Percentiles rank a stretch among this genome's conserved stretches.
Evolutionary conservation across 78 protist species (phyloP).

Genomic region (Speleostelium caveatum): DNA sequence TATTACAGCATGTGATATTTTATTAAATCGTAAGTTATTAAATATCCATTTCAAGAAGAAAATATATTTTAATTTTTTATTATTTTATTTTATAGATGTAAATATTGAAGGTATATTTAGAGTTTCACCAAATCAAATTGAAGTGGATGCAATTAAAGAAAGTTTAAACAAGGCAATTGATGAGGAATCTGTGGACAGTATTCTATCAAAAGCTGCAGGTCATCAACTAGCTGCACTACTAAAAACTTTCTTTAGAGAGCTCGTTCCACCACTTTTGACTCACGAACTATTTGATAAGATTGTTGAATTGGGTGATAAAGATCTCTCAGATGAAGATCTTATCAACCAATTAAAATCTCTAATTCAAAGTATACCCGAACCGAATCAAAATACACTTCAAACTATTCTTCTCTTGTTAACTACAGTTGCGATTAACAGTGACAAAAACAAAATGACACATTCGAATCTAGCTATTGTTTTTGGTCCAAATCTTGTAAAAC

Average conservation of each 20-base stretch:
- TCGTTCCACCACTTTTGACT: slow-evolving; percentile 38
- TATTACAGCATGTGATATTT: slow-evolving; percentile 17
- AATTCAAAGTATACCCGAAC: slow-evolving; percentile 12
- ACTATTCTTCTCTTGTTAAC: background rate
- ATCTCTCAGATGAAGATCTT: background rate
- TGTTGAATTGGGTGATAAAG: slow-evolving; percentile 19
- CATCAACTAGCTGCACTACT: slow-evolving; percentile 60
- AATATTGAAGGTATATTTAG: slow-evolving; percentile 61
- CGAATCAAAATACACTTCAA: slow-evolving; percentile 53
- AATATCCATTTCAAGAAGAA: too few relatives aligned
- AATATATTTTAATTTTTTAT: background rate
- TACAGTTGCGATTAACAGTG: background rate
- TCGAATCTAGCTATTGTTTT: slow-evolving; percentile 77
- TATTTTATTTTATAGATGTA: background rate
- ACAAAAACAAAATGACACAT: slow-evolving; percentile 58
- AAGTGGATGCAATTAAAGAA: slow-evolving; percentile 51
- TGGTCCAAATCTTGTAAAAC: slow-evolving; percentile 71
- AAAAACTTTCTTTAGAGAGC: slow-evolving; percentile 51
- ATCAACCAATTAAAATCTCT: background rate
- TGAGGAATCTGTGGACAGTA: background rate
- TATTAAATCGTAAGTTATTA: too few relatives aligned
- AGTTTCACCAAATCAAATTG: slow-evolving; percentile 71
- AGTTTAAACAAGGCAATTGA: slow-evolving; percentile 14
- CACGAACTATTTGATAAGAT: slow-evolving; percentile 51
- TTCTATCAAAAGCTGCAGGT: background rate